A percentile compares a stretch with the other conserved stretches of the same genome.
Evolutionary conservation across 805 yeast species (phyloP).

Genomic region (Alloascoidea africana): DNA sequence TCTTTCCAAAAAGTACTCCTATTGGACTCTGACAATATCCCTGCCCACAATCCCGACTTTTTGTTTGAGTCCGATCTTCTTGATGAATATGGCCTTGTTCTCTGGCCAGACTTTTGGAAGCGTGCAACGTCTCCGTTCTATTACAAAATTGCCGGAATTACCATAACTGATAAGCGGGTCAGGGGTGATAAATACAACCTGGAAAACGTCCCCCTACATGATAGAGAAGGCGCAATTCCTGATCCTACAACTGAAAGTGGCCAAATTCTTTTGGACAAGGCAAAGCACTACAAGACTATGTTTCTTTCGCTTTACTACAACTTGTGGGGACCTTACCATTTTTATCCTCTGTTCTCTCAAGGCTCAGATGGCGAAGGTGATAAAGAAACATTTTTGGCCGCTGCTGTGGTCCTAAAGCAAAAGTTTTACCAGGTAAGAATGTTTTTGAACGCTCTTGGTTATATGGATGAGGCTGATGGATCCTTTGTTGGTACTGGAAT

Average conservation of each 20-base stretch:
- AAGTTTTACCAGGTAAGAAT: constrained; percentile 37
- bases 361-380: constrained; percentile 68
- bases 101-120: constrained; percentile 88
- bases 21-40: constrained; percentile 66
- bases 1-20: constrained; percentile 58
- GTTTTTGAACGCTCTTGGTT: constrained; percentile 39
- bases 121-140: constrained; percentile 64
- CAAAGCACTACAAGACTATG: constrained; percentile 38
- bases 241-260: constrained; percentile 61
- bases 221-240: constrained; percentile 52
- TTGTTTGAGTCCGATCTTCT: constrained; percentile 47
- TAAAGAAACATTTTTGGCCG: constrained; percentile 63
- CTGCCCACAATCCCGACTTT: constrained; percentile 47
- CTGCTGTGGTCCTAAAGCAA: constrained; percentile 46
- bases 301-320: constrained; percentile 52
- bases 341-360: constrained; percentile 43
- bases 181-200: constrained; percentile 23
- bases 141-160: constrained; percentile 51
- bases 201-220: constrained; percentile 32
- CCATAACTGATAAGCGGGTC: constrained; percentile 24
- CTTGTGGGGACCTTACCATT: constrained; percentile 42
- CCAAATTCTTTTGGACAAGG: constrained; percentile 43
- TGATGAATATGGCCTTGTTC: constrained; percentile 29
- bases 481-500: constrained; percentile 50
- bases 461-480: constrained; percentile 22